Evolutionary conservation across 768 basidiomycete genomes (phyloP).

Genomic region (Coprinopsis cinerea): DNA sequence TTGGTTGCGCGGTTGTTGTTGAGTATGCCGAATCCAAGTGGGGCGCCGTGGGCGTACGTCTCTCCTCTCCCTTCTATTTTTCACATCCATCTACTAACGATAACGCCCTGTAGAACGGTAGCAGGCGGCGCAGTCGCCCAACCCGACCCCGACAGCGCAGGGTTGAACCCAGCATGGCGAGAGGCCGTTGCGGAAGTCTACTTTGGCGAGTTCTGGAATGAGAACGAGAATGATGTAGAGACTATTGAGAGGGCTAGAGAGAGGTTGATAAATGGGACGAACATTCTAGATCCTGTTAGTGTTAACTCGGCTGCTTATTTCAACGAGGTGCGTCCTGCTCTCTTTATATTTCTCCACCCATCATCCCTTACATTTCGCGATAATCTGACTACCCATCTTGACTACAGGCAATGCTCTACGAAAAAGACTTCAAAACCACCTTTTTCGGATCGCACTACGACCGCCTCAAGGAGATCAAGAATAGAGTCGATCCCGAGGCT

Average conservation of each 20-base stretch:
- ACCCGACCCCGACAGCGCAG: conserved; percentile 30
- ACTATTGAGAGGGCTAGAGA: conserved; percentile 16
- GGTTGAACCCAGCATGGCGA: conserved; percentile 45
- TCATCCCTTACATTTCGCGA: too few relatives aligned
- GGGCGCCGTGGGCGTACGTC: too few relatives aligned
- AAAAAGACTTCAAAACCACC: conserved; percentile 32
- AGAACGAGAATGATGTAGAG: conserved; percentile 18
- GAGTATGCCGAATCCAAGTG: too few relatives aligned
- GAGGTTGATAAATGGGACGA: conserved; percentile 16
- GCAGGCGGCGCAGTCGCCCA: conserved; percentile 39
- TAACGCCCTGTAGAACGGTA: conserved; percentile 25
- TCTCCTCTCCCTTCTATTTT: conserved; percentile 29
- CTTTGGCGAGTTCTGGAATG: conserved; percentile 20
- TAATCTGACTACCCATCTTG: neutral
- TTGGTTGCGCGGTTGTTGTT: too few relatives aligned
- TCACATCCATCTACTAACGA: conserved; percentile 18
- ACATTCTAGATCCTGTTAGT: conserved; percentile 20
- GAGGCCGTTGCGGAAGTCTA: conserved; percentile 29
- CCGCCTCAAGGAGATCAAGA: conserved; percentile 35
- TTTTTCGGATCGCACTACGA: conserved; percentile 44
- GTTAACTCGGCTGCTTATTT: conserved; percentile 39
- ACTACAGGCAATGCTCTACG: conserved; percentile 36
- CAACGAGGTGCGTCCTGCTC: conserved; percentile 34
- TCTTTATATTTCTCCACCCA: neutral
- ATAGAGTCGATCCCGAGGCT: conserved; percentile 35